These are phyloP conservation scores for Ampelocalamus luodianensis DNA, from an alignment of 176 grass and related monocot genomes.

Conservation along the genomic window DNA sequence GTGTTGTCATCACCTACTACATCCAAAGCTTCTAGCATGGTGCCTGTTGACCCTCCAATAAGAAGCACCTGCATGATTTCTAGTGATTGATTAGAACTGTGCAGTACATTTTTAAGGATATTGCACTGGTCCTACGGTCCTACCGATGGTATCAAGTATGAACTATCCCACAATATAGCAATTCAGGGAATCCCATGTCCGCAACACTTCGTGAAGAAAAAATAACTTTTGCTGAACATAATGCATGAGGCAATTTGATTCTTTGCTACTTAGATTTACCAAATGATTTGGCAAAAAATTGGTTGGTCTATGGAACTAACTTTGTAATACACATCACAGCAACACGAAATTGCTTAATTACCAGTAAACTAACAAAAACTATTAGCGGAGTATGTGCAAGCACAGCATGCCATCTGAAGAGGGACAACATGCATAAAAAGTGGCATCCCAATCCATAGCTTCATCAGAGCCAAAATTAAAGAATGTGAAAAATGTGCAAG, in stretches of 20 bases:
- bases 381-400: constrained; percentile 11
- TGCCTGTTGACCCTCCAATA: constrained; percentile 96
- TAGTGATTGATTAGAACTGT: constrained; percentile 20
- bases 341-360: constrained; percentile 13
- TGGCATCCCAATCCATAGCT: not conserved
- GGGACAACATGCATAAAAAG: not conserved
- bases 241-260: constrained; percentile 7
- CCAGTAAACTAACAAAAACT: constrained; percentile 11
- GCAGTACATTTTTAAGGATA: not conserved
- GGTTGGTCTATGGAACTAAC: constrained; percentile 5
- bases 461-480: constrained; percentile 5
- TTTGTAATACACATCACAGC: not conserved
- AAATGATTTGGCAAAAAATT: constrained; percentile 19
- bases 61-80: constrained; percentile 72
- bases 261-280: not conserved
- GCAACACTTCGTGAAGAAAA: constrained; percentile 1
- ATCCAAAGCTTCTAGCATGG: constrained; percentile 92
- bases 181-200: not conserved
- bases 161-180: not conserved
- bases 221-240: constrained; percentile 3
- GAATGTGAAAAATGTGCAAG: constrained; percentile 33
- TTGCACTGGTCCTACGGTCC: not conserved
- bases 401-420: not conserved
- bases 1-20: constrained; percentile 77
- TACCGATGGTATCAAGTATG: not conserved